Conservation (phyloP, 2,329 filamentous ascomycete genomes). For the Aureobasidium subglaciale region DNA sequence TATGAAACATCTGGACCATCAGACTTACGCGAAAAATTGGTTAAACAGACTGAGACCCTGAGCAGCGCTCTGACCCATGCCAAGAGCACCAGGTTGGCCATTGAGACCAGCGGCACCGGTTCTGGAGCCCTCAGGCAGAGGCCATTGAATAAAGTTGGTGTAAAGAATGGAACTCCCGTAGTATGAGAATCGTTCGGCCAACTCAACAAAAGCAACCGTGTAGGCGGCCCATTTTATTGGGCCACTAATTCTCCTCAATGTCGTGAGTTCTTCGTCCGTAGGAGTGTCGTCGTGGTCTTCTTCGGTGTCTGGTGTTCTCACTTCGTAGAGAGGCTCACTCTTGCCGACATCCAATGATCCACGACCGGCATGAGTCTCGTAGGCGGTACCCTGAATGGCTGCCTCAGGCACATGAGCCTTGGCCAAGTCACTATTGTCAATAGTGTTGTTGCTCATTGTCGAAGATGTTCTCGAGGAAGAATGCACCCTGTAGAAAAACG, state of each 20-base stretch:
- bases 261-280: constrained; percentile 41
- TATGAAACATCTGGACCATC: neutral
- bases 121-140: constrained; percentile 26
- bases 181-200: constrained; percentile 55
- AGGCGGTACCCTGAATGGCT: neutral
- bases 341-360: constrained; percentile 14
- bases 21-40: constrained; percentile 48
- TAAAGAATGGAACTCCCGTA: constrained; percentile 47
- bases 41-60: constrained; percentile 50
- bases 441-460: constrained; percentile 1
- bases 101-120: constrained; percentile 21
- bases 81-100: constrained; percentile 48
- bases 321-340: neutral
- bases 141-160: constrained; percentile 24
- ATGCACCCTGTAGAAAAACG: neutral
- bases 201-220: constrained; percentile 52
- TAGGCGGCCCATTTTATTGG: constrained; percentile 47
- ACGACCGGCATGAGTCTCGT: neutral
- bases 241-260: constrained; percentile 45
- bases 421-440: neutral
- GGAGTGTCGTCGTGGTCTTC: constrained; percentile 25
- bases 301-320: neutral
- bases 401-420: constrained; percentile 4
- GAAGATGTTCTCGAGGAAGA: neutral
- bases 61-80: constrained; percentile 47